Conservation (phyloP, 768 basidiomycete genomes). For the Lactarius evosmus region DNA sequence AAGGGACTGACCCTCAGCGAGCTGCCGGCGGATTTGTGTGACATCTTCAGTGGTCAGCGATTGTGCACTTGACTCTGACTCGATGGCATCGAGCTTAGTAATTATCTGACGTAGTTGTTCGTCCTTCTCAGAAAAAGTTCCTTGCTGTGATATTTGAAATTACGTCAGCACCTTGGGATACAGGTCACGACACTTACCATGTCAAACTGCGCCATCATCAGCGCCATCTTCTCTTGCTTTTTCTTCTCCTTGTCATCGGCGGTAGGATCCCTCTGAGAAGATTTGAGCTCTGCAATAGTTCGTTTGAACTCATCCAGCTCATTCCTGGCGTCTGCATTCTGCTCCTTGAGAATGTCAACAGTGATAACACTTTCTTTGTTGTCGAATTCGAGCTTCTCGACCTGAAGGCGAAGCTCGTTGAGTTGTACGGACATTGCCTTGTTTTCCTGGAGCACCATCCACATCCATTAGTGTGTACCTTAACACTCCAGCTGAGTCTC, state of each 20-base stretch:
- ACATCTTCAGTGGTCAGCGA: slow-evolving; percentile 73
- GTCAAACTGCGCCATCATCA: slow-evolving; percentile 99
- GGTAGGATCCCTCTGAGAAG: slow-evolving; percentile 76
- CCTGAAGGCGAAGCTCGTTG: slow-evolving; percentile 86
- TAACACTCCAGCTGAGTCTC: slow-evolving; percentile 24
- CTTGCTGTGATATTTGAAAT: slow-evolving; percentile 52
- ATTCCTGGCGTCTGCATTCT: slow-evolving; percentile 78
- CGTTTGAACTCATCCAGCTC: slow-evolving; percentile 90
- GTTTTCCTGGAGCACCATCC: slow-evolving; percentile 63
- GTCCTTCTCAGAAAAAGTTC: slow-evolving; percentile 94
- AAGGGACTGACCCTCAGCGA: slow-evolving; percentile 83
- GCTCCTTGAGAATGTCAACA: slow-evolving; percentile 92
- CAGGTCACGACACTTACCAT: slow-evolving; percentile 51
- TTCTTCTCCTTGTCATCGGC: slow-evolving; percentile 98
- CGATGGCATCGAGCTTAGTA: slow-evolving; percentile 79
- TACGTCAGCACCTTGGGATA: slow-evolving; percentile 18
- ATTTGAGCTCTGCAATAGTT: slow-evolving; percentile 73
- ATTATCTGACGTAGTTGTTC: slow-evolving; percentile 85
- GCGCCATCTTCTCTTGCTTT: slow-evolving; percentile 98
- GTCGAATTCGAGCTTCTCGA: slow-evolving; percentile 92
- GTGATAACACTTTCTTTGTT: slow-evolving; percentile 93
- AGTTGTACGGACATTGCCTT: slow-evolving; percentile 91
- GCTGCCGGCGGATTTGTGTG: slow-evolving; percentile 76
- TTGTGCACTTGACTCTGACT: slow-evolving; percentile 52
- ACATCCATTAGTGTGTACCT: slow-evolving; percentile 1